phyloP scores from a whole-genome alignment of 148 eudicot genomes.

The Spergularia marina region DNA sequence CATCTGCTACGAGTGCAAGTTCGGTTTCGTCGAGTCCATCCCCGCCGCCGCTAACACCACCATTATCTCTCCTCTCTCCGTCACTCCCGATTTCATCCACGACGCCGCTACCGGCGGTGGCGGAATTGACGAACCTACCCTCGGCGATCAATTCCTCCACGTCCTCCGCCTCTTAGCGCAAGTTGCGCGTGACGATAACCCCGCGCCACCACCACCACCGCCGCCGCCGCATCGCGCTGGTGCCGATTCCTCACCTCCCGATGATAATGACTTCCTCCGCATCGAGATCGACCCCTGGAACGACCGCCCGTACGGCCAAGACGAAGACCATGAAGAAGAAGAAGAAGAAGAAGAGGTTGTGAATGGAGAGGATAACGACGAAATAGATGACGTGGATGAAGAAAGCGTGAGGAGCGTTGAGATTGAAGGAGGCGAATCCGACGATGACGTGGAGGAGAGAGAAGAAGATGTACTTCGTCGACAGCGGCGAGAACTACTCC shows the following conservation, averaged over 20 bases:
- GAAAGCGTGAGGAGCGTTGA: conserved; percentile 28
- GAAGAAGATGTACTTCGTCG: conserved; percentile 44
- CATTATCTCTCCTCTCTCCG: not conserved
- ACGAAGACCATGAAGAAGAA: conserved; percentile 37
- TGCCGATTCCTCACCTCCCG: conserved; percentile 26
- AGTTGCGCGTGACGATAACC: conserved; percentile 65
- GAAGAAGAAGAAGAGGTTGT: conserved; percentile 20
- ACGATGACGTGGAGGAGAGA: conserved; percentile 32
- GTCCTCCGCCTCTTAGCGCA: conserved; percentile 66
- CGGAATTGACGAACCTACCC: conserved; percentile 32
- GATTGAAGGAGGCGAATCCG: conserved; percentile 32
- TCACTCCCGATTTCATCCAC: not conserved
- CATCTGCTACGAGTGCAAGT: conserved; percentile 65
- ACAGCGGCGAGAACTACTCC: conserved; percentile 50
- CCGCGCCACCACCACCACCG: conserved; percentile 48
- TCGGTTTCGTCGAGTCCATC: conserved; percentile 73
- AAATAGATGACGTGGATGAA: conserved; percentile 27
- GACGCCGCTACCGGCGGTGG: not conserved
- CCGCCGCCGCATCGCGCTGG: conserved; percentile 13
- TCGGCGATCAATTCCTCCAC: conserved; percentile 57
- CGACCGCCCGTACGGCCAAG: conserved; percentile 3
- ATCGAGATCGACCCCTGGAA: conserved; percentile 65
- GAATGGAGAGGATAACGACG: not conserved
- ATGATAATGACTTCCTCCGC: conserved; percentile 48
- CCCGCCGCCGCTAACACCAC: not conserved